These are phyloP conservation scores for Solanum gracilifrons DNA, from an alignment of 257 asterid species.

Conservation along the genomic window DNA sequence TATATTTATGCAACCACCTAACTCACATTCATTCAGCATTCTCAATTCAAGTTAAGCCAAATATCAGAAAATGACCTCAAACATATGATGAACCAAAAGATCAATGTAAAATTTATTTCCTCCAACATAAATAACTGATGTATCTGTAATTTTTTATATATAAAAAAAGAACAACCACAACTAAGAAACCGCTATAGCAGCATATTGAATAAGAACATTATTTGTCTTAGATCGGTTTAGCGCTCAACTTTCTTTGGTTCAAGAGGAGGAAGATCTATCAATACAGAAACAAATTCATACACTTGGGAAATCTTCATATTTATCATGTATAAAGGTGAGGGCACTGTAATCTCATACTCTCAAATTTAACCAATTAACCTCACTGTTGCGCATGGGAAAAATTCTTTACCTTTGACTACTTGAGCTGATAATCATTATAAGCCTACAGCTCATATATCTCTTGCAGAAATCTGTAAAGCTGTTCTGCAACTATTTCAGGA, in stretches of 20 bases:
- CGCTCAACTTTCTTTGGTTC: not conserved
- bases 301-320: not conserved
- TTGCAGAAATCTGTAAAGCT: constrained; percentile 50
- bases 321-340: not conserved
- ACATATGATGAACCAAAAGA: not conserved
- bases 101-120: not conserved
- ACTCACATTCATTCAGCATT: not conserved
- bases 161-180: not conserved
- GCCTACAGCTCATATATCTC: constrained; percentile 33
- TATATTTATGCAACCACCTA: not conserved
- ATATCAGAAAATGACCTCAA: not conserved
- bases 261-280: not conserved
- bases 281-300: not conserved
- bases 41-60: not conserved
- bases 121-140: not conserved
- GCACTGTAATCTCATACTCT: not conserved
- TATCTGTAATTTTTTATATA: not conserved
- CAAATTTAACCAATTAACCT: not conserved
- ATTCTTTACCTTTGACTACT: constrained; percentile 15
- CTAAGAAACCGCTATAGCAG: not conserved
- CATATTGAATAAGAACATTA: not conserved
- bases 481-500: constrained; percentile 68
- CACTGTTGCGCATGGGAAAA: not conserved
- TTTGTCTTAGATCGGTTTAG: not conserved
- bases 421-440: not conserved